Conservation (phyloP, 345 rosid species). For the Syzygium jambos region DNA sequence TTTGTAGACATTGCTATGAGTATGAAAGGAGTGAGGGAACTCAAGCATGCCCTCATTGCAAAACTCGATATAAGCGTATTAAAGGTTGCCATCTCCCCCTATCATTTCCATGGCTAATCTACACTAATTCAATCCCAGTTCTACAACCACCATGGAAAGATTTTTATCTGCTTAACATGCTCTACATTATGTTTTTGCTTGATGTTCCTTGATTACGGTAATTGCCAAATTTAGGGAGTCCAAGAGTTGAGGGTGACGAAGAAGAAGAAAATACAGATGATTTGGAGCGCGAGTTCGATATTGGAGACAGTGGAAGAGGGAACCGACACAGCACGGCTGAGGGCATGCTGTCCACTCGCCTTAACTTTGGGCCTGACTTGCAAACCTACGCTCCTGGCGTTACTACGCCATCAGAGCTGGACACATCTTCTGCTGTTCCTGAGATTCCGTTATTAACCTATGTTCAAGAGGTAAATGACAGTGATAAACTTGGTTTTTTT, state of each 20-base stretch:
- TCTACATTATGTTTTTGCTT: not conserved
- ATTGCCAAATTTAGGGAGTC: constrained; percentile 34
- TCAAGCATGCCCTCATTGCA: constrained; percentile 90
- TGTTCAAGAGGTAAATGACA: constrained; percentile 47
- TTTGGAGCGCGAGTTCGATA: constrained; percentile 52
- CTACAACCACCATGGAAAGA: not conserved
- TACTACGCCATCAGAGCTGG: constrained; percentile 35
- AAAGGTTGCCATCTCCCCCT: constrained; percentile 31
- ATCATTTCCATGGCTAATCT: not conserved
- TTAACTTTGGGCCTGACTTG: constrained; percentile 32
- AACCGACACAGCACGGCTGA: constrained; percentile 41
- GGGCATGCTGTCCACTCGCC: constrained; percentile 35
- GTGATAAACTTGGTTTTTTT: not conserved
- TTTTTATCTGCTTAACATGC: not conserved
- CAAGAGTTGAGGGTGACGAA: constrained; percentile 63
- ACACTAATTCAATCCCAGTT: not conserved
- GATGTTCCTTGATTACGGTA: not conserved
- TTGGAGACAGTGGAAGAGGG: constrained; percentile 10
- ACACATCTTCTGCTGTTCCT: constrained; percentile 40
- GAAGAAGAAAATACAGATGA: constrained; percentile 67
- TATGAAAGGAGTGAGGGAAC: constrained; percentile 93
- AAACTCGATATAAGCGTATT: constrained; percentile 80
- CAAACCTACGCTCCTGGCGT: constrained; percentile 17
- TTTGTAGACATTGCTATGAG: constrained; percentile 86
- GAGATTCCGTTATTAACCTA: constrained; percentile 67